A percentile compares a stretch with the other conserved stretches of the same genome.
phyloP scores from a whole-genome alignment of 2,329 filamentous ascomycete species.

The Ophiostoma sp. region DNA sequence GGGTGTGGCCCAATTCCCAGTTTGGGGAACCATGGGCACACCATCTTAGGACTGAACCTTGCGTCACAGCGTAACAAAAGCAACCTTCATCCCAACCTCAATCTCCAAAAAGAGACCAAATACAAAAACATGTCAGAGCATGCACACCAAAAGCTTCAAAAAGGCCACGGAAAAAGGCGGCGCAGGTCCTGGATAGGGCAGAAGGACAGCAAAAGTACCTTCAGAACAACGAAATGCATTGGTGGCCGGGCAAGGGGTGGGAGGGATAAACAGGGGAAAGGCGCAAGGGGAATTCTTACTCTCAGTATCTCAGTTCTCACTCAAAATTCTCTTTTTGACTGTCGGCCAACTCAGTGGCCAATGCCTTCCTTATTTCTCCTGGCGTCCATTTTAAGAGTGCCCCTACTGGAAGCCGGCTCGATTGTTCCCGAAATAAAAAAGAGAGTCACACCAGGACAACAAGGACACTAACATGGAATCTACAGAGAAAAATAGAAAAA shows the following conservation, averaged over 20 bases:
- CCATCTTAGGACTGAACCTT: neutral
- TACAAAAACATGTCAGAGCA: neutral
- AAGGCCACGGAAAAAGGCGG: neutral
- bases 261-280: neutral
- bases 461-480: neutral
- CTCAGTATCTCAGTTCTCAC: neutral
- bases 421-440: neutral
- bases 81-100: neutral
- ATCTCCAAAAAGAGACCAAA: neutral
- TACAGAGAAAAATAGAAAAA: neutral
- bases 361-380: neutral
- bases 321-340: neutral
- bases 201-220: neutral
- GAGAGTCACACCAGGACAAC: neutral
- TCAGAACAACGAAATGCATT: neutral
- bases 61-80: neutral
- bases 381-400: neutral
- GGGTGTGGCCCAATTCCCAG: neutral
- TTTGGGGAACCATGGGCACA: neutral
- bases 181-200: slow-evolving; percentile 4
- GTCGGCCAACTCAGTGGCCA: neutral
- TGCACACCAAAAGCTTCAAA: neutral
- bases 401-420: neutral
- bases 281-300: neutral
- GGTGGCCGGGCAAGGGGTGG: neutral